phyloP scores from a whole-genome alignment of 768 basidiomycete genomes.

The Suillus paluster region DNA sequence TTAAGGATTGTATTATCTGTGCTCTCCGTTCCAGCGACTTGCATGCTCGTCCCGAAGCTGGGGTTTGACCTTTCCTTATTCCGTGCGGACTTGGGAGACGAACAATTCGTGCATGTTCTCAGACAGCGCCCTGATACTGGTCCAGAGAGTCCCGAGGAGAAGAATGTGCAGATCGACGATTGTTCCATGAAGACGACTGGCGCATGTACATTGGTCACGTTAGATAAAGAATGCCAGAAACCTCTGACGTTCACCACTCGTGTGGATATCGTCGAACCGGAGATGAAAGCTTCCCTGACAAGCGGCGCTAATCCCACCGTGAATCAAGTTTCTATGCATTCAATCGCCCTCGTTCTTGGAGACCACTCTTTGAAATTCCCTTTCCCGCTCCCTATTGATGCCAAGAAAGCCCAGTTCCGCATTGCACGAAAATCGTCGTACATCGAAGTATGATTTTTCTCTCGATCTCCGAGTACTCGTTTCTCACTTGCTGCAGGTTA shows the following conservation, averaged over 20 bases:
- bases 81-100: slow-evolving; percentile 17
- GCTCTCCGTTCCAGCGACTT: slow-evolving; percentile 11
- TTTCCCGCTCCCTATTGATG: slow-evolving; percentile 52
- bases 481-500: slow-evolving; percentile 19
- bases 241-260: slow-evolving; percentile 23
- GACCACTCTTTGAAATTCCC: slow-evolving; percentile 29
- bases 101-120: slow-evolving; percentile 22
- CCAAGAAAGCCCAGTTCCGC: slow-evolving; percentile 40
- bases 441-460: slow-evolving; percentile 38
- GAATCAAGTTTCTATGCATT: slow-evolving; percentile 9
- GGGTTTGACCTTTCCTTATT: slow-evolving; percentile 23
- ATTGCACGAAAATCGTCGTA: slow-evolving; percentile 61
- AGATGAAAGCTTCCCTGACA: slow-evolving; percentile 18
- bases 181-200: neutral
- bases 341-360: slow-evolving; percentile 15
- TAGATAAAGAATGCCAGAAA: slow-evolving; percentile 19
- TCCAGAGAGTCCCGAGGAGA: slow-evolving; percentile 12
- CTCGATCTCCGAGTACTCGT: neutral
- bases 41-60: slow-evolving; percentile 13
- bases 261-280: slow-evolving; percentile 25
- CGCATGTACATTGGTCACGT: slow-evolving; percentile 7
- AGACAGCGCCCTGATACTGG: slow-evolving; percentile 19
- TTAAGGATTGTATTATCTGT: slow-evolving; percentile 22
- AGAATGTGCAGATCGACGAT: slow-evolving; percentile 17
- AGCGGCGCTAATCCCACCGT: slow-evolving; percentile 24